Base-by-base conservation (phyloP, 495 filamentous ascomycete species). In the Penicillium parvum region DNA sequence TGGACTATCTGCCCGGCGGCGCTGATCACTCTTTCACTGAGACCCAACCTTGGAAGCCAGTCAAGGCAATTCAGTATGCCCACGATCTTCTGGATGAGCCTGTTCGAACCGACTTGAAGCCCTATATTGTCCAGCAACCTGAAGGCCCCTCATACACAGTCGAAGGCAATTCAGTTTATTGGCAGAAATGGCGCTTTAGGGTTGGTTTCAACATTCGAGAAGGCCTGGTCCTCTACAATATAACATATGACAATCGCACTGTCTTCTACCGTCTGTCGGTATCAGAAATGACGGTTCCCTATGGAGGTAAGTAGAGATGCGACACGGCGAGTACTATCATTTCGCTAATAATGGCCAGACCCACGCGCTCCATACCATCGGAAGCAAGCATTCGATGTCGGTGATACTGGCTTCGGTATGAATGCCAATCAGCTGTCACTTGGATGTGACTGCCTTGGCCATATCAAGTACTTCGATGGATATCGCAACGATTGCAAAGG, bases 271-370 rank as follows among this genome's bases (percentile, higher is more conserved):
- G 84, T 18, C 66, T 89, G 25, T 75, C 78, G 17, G 69, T 87
- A 17, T 86, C 82, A 10, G 85, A 88, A 44, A 86, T 88, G 83
- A 85, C 79, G 5, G 81, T 88, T 8, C 82, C 82, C 1, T 70
- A 70, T 48, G 66, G 64, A 57, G 65, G 65, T 66, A 39, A 40
- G 61, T 44, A 12, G 7, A 6, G 15, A 21, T 7, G 9, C 15
- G 18, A 23, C 2, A 15, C 15, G 33, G 8, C 7, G 2, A 9
- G n/a, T 15, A 23, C 9, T 5, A 7, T 17, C 0, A 12, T 12
- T 10, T 45, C 6, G 23, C 38, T 53, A 30, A 48, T 18, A 16
- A 11, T 8, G 73, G 78, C 53, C 65, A 53, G 83, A 86, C 50
- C 82, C 82, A 23, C 76, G 82, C 22, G 68, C 74, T 25, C 82